phyloP scores from a whole-genome alignment of 2,329 filamentous ascomycete species.

The Botrytis fragariae region DNA sequence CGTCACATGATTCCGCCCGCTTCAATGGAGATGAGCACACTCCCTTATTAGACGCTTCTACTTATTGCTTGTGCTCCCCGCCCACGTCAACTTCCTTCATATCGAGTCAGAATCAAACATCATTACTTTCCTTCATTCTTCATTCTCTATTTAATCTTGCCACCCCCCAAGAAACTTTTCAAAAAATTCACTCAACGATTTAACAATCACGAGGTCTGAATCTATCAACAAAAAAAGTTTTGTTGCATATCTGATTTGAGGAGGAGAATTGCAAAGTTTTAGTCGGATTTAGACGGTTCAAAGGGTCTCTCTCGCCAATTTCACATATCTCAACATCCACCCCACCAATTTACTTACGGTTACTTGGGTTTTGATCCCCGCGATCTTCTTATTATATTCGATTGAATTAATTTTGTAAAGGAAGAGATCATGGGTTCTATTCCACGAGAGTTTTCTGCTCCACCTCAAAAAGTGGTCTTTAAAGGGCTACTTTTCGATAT shows the following conservation, averaged over 20 bases:
- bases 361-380: slow-evolving; percentile 26
- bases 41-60: slow-evolving; percentile 14
- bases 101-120: neutral
- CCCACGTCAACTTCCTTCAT: slow-evolving; percentile 8
- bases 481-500: slow-evolving; percentile 56
- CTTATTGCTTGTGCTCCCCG: slow-evolving; percentile 19
- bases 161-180: neutral
- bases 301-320: slow-evolving; percentile 19
- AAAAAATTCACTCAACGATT: neutral
- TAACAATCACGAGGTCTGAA: slow-evolving; percentile 14
- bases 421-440: slow-evolving; percentile 30
- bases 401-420: neutral
- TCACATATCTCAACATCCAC: slow-evolving; percentile 30
- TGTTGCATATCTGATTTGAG: slow-evolving; percentile 22
- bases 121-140: neutral
- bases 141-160: neutral
- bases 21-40: slow-evolving; percentile 8
- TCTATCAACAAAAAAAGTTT: slow-evolving; percentile 21
- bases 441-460: slow-evolving; percentile 25
- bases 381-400: neutral
- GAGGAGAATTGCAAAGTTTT: slow-evolving; percentile 12
- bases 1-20: slow-evolving; percentile 15
- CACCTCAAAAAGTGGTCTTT: slow-evolving; percentile 32
- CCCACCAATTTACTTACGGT: slow-evolving; percentile 26
- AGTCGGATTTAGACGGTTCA: neutral